Conservation (phyloP, 805 yeast species). For the Torulaspora delbrueckii region DNA sequence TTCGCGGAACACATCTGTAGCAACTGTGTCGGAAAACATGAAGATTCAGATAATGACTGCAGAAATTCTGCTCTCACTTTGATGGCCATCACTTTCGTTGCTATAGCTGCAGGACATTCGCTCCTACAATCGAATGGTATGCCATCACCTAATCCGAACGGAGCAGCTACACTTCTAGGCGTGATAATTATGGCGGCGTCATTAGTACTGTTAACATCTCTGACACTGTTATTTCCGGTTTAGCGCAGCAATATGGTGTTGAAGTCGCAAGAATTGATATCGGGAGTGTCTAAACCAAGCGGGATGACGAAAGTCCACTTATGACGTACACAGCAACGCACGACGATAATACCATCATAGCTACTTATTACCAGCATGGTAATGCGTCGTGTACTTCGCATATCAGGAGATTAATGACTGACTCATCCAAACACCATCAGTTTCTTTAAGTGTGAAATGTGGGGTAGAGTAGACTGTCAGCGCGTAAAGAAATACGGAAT, state of each 20-base stretch:
- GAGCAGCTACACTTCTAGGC: not conserved
- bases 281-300: not conserved
- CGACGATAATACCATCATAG: not conserved
- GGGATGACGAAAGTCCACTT: not conserved
- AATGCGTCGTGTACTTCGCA: not conserved
- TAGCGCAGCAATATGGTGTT: not conserved
- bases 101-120: not conserved
- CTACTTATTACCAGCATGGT: not conserved
- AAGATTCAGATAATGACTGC: not conserved
- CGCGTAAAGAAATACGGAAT: too few species aligned
- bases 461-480: too few species aligned
- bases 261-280: not conserved
- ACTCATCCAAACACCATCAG: not conserved
- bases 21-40: not conserved
- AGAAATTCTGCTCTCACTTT: not conserved
- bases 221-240: not conserved
- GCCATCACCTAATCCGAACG: not conserved
- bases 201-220: not conserved
- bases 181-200: not conserved
- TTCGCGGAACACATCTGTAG: not conserved
- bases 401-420: not conserved
- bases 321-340: not conserved
- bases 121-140: not conserved
- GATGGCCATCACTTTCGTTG: not conserved
- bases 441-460: too few species aligned